Base-by-base conservation (phyloP, 345 rosid genomes). In the Pistacia integerrima region DNA sequence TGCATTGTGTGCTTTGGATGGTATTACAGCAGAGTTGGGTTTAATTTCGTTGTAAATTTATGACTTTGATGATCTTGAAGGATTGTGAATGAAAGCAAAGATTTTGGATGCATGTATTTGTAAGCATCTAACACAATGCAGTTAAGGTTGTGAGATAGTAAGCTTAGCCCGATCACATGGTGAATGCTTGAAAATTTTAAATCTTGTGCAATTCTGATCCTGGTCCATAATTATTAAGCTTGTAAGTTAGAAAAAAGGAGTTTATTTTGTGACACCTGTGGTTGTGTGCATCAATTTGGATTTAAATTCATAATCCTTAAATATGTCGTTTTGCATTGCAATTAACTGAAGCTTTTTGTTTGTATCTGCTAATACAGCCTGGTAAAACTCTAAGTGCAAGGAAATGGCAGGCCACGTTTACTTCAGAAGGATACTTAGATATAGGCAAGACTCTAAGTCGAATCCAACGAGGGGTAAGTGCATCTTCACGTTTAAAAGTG, bases 341-440 rank as follows among this genome's bases (percentile, higher is more conserved):
- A 38, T 70, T 12, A 35, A 35, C 66, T 64, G 49, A 73, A 70
- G 28, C 58, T 69, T 41, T 72, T 67, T 12, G 41, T 82, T 76
- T 78, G 30, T 35, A 28, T 70, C 11, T 76, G 73, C 63, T 75
- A 69, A 28, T 82, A 82, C 88, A 97, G 99, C 91, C 97, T 75
- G 98, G 98, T 82, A 97, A 88, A 86, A 97, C 99, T n/a, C 78
- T 97, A 58, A 97, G 99, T 82, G 84, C 76, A n/a, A 97, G 97
- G 83, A 97, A 92, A 89, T 97, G 99, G 99, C 96, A 88, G 1
- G 91, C 93, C 72, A 97, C 97, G 38, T 91, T 94, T 89, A 79
- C 92, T 77, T 80, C 83, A 17, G 97, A 91, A 70, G 98, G 98
- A 14, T 75, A 77, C 59, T 89, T 94, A 41, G 97, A 97, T 82